Evolutionary conservation across 768 basidiomycete species (phyloP), one percentile per base, ranked within the genome.

Genomic region (Crepidotus variabilis): DNA sequence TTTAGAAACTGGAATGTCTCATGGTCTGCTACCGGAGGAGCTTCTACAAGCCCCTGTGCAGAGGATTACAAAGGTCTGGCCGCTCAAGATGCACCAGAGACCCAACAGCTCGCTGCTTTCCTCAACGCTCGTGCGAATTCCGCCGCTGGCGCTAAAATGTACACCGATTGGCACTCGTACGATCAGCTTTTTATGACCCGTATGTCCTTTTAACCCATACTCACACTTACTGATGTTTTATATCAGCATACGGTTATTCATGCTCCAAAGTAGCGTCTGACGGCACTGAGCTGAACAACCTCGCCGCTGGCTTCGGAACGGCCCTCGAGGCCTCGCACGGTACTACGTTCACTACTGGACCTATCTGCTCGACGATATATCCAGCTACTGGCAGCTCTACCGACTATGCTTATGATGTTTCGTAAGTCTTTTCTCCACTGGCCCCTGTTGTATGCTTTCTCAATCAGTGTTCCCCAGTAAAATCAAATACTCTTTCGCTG

Each of bases 401-500:
- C 18, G 54, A 55, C 13, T 55, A 55, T 8, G 20, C 54, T 1
- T 55, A 55, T 23, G 54, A 47, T 6, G 54, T 55, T 34, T 55
- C 54, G 54, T 55, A 35, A 28, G 54, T 55, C 16, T n/a, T 28
- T 14, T 33, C 24, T 7, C 7, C 11, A 11, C 11, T 20, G 16
- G 46, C 8, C n/a, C 46, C 18, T 6, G 13, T 10, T 48, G 10
- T 11, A 11, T 49, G 18, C 13, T 13, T 28, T 28, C 28, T 28
- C 28, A 28, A 4, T 28, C 28, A 8, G 22, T 7, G 0, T 6
- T 13, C 6, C 35, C 14, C 16, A 55, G 54, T 8, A 55, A 55
- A 34, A 55, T 55, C 54, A 55, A 55, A 23, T 55, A 55, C 21
- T 55, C 54, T 13, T 55, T 55, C 47, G 23, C 54, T 0, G 54